Evolutionary conservation across 2,329 filamentous ascomycete genomes (phyloP).

Genomic region (Phaeomoniella chlamydospora): DNA sequence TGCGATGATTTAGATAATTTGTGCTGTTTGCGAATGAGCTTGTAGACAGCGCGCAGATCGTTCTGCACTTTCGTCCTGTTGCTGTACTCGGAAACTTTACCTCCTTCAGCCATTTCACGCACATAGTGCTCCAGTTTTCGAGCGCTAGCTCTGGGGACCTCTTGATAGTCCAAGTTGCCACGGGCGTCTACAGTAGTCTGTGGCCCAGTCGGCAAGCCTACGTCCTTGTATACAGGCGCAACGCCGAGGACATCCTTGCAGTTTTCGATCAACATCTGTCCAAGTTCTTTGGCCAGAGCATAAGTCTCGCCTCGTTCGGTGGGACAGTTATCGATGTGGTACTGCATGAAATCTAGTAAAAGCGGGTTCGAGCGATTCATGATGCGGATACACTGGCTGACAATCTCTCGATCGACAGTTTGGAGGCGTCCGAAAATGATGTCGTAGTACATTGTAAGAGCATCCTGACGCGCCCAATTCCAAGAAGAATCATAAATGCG

Average conservation of each 20-base stretch:
- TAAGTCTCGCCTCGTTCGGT: slow-evolving; percentile 96
- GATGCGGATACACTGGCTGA: slow-evolving; percentile 95
- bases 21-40: slow-evolving; percentile 96
- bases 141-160: slow-evolving; percentile 73
- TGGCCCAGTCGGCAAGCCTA: slow-evolving; percentile 79
- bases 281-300: slow-evolving; percentile 89
- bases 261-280: slow-evolving; percentile 88
- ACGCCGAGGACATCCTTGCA: slow-evolving; percentile 80
- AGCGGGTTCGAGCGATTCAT: slow-evolving; percentile 98
- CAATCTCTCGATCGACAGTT: slow-evolving; percentile 90
- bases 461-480: slow-evolving; percentile 98
- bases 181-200: slow-evolving; percentile 84
- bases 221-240: slow-evolving; percentile 89
- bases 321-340: slow-evolving; percentile 97
- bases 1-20: slow-evolving; percentile 94
- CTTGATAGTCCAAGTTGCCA: slow-evolving; percentile 84
- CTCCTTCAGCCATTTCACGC: slow-evolving; percentile 93
- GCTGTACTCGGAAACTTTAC: slow-evolving; percentile 96
- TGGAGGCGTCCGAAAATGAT: slow-evolving; percentile 93
- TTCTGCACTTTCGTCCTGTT: slow-evolving; percentile 97
- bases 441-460: slow-evolving; percentile 96
- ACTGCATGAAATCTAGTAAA: slow-evolving; percentile 97
- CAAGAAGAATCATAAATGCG: slow-evolving; percentile 95
- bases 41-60: slow-evolving; percentile 88
- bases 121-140: slow-evolving; percentile 98